phyloP scores from a whole-genome alignment of 2,329 filamentous ascomycete genomes.

The Epichloe hybrida region DNA sequence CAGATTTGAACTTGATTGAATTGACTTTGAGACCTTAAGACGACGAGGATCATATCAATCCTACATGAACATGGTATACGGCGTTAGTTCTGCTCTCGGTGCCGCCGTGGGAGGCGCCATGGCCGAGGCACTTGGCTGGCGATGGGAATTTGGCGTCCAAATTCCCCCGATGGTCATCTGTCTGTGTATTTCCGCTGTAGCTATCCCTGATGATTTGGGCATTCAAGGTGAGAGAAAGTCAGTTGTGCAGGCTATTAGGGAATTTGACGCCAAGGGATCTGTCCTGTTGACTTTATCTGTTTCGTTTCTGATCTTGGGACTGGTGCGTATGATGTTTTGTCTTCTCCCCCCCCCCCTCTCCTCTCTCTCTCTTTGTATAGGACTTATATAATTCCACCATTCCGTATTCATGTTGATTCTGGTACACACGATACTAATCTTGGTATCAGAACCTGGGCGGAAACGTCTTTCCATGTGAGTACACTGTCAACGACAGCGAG shows the following conservation, averaged over 20 bases:
- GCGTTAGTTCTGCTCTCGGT: conserved; percentile 43
- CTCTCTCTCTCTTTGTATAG: background rate
- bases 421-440: too few relatives aligned
- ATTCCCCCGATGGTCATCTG: conserved; percentile 37
- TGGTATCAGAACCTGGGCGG: conserved; percentile 41
- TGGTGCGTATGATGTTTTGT: conserved; percentile 27
- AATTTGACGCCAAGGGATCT: conserved; percentile 45
- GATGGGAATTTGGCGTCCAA: conserved; percentile 57
- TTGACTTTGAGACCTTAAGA: conserved; percentile 10
- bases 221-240: conserved; percentile 30
- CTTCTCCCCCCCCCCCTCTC: background rate
- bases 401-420: too few relatives aligned
- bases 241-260: conserved; percentile 33
- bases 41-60: conserved; percentile 58
- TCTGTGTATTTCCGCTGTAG: conserved; percentile 29
- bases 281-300: conserved; percentile 37
- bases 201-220: conserved; percentile 40
- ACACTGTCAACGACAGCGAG: background rate
- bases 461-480: conserved; percentile 46
- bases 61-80: conserved; percentile 53
- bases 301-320: conserved; percentile 43
- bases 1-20: too few relatives aligned
- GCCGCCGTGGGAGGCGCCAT: conserved; percentile 58
- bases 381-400: too few relatives aligned
- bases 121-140: conserved; percentile 58